phyloP scores from a whole-genome alignment of 345 rosid genomes.

The Kandelia obovata region DNA sequence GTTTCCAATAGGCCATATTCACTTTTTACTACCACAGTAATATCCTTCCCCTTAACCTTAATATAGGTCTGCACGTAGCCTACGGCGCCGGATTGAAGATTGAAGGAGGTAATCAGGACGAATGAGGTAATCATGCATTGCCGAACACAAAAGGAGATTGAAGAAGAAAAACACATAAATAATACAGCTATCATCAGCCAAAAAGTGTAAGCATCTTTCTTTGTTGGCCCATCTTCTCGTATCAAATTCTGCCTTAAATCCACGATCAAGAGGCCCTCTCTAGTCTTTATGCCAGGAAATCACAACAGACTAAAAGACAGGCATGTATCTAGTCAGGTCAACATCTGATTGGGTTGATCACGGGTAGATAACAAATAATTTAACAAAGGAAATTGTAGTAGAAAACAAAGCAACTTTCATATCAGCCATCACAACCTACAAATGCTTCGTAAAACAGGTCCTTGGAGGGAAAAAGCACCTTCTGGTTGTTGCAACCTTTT shows the following conservation, averaged over 20 bases:
- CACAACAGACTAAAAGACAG: slow-evolving; percentile 15
- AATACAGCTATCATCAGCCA: slow-evolving; percentile 14
- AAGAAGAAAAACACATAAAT: slow-evolving; percentile 19
- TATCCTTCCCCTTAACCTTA: neutral
- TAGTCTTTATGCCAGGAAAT: slow-evolving; percentile 5
- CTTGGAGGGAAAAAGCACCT: neutral
- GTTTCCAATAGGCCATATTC: slow-evolving; percentile 1
- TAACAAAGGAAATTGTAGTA: slow-evolving; percentile 4
- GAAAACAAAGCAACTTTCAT: slow-evolving; percentile 16
- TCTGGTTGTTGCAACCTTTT: neutral
- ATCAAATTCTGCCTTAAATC: slow-evolving; percentile 8
- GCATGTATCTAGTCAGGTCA: slow-evolving; percentile 20
- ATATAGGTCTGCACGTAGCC: slow-evolving; percentile 4
- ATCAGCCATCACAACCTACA: neutral
- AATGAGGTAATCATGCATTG: slow-evolving; percentile 4
- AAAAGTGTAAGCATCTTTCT: neutral
- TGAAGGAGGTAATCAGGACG: neutral
- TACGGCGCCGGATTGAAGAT: slow-evolving; percentile 6
- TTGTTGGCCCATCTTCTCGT: neutral
- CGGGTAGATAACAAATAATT: slow-evolving; percentile 4
- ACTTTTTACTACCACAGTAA: neutral
- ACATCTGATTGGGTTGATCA: slow-evolving; percentile 4
- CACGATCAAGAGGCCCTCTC: neutral
- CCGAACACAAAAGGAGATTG: slow-evolving; percentile 5
- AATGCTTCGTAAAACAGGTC: neutral